Evolutionary conservation across 306 rosid species (phyloP), one percentile per base, ranked within the genome.

Genomic region (Leucaena leucocephala): DNA sequence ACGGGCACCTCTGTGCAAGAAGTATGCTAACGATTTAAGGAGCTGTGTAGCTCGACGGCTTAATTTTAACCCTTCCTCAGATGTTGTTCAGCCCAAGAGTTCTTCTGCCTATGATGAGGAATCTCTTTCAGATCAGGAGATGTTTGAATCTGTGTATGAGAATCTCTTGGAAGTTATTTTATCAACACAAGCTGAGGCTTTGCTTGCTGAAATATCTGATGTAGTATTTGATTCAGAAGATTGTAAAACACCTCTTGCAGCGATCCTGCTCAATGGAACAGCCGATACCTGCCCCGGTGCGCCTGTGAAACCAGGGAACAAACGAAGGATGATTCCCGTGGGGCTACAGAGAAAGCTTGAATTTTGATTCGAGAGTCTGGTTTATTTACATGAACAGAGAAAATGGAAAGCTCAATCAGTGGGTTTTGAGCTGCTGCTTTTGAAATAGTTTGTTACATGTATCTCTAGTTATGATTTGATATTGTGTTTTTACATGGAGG

Each of bases 321-420:
- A 76, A 11, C 78, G 87, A 3, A 89, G 89, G 80, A 76, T 75
- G 35, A 82, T 89, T 68, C 86, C 79, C 22, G 22, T 68, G 78
- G 87, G 75, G 10, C 50, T 92, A 34, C 86, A 96, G 87, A 88
- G 94, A 84, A 94, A 87, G 92, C 97, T 92, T 44, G 87, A 92
- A 33, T 92, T 92, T 83, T 90, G 87, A 88, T 71, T 71, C 73
- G 71, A 61, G 61, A 17, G 61, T 68, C 71, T 77, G 44, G 12
- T 78, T 62, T 54, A 14, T 79, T 35, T 38, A 48, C 36, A 62
- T 63, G 13, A 43, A 55, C 52, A n/a, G 57, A 49, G 81, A 65
- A 67, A 59, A 50, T 64, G 79, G 61, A 34, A 34, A 82, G 78
- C 55, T 52, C 39, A 74, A 48, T 3, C 82, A 76, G 83, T 40